Evolutionary conservation across 75 land plant genomes (phyloP), one percentile per base, ranked within the genome.

Genomic region (Selaginella moellendorffii): DNA sequence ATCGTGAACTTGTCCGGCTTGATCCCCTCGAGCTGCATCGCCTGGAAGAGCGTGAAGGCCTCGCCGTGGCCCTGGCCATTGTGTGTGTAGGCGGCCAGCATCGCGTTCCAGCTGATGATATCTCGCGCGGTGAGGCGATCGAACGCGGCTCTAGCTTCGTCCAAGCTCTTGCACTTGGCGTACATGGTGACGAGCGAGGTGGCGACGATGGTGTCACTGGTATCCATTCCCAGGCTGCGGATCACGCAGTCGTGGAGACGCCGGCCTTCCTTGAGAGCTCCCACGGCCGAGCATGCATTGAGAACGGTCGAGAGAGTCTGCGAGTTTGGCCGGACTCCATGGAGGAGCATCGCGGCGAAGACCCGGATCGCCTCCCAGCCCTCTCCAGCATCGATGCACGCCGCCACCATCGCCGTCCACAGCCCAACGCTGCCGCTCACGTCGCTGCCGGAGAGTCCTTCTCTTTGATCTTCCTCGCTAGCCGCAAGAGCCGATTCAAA

Each of bases 1-100:
- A 56, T 2, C 24, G 20, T 56, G 60, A 56, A 36, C 66, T 21
- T 52, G 24, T 26, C 52, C 12, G 53, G 14, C 66, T 23, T 46
- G 28, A 29, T 65, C 20, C 23, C 52, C 66, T 1, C 25, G 52
- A 20, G 66, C 66, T 0, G 66, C 66, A n/a, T 65, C 25, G 8
- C 31, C 52, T 53, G 28, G 66, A 23, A 65, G 26, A 36, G 46
- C 46, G 10, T 36, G 46, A 36, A 36, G 14, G 46, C 46, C 14
- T 36, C 46, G 14, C 46, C 14, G n/a, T n/a, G n/a, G 14, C 46
- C 46, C 14, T 36, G 46, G 14, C 46, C 14, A 5, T 36, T 5
- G 14, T 36, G 46, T 14, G 14, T 36, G 46, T 36, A 36, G 14
- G 46, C 46, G 14, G 46, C 46, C 5, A 36, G 46, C 46, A 36